A percentile compares a stretch with the other conserved stretches of the same genome.
Conservation (phyloP, 2,329 filamentous ascomycete species). For the Neonectria coccinea region DNA sequence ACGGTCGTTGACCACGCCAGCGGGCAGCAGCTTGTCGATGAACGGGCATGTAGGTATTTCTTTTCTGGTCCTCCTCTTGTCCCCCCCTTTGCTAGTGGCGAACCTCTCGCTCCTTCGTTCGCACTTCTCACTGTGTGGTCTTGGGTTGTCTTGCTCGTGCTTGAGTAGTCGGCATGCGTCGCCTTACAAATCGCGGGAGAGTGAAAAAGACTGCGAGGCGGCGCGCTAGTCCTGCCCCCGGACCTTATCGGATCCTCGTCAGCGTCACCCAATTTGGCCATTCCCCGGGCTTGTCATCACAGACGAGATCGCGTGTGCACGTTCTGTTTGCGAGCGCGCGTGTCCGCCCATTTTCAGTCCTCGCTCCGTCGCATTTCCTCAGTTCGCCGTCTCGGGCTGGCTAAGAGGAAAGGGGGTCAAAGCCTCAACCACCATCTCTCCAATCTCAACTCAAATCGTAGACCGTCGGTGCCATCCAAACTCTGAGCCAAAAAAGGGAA, state of each 20-base stretch:
- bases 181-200: conserved; percentile 26
- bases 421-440: neutral
- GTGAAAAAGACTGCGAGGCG: conserved; percentile 23
- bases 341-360: conserved; percentile 5
- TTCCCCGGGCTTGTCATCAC: conserved; percentile 28
- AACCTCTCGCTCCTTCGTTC: conserved; percentile 11
- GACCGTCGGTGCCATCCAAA: conserved; percentile 4
- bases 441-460: neutral
- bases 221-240: conserved; percentile 36
- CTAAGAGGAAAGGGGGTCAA: neutral
- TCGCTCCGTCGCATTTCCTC: neutral
- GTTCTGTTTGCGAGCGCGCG: conserved; percentile 10
- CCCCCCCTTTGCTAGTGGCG: conserved; percentile 24
- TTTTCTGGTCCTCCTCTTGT: conserved; percentile 2
- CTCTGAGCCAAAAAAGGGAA: conserved; percentile 22
- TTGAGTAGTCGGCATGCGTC: conserved; percentile 5
- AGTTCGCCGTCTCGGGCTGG: too few species aligned
- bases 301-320: conserved; percentile 32
- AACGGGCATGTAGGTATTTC: conserved; percentile 13
- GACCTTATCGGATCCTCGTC: conserved; percentile 35
- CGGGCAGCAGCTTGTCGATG: conserved; percentile 4
- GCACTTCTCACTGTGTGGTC: conserved; percentile 10
- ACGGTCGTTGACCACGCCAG: conserved; percentile 21
- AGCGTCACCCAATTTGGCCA: conserved; percentile 29
- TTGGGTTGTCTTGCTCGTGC: conserved; percentile 10